Evolutionary conservation across 148 eudicot species (phyloP), one percentile per base, ranked within the genome.

Genomic region (Camellia granthamiana): DNA sequence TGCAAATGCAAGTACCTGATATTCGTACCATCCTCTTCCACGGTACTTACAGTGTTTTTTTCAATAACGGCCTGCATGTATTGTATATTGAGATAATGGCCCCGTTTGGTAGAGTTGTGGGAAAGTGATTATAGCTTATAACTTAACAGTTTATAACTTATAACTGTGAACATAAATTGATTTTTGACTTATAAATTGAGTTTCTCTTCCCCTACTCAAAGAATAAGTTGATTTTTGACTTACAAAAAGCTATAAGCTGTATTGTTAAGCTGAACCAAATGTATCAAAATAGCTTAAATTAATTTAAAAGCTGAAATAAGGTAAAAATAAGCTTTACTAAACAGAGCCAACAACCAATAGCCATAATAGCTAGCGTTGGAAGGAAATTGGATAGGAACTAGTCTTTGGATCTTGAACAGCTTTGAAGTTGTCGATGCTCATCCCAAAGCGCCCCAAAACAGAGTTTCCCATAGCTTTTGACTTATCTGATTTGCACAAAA

Each of bases 361-460:
- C 16, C 12, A 54, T 49, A 42, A 69, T 41, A 65, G 30, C 77
- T 87, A 92, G 7, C 78, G 88, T 78, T 93, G 97, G 80, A 92
- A 93, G 49, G 91, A 87, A 78, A 96, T 78, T 3, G 99, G 92
- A 78, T 94, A 93, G 19, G 98, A 94, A 74, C 99, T 98, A 42
- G 99, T 93, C 30, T 94, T 90, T 43, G 98, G 99, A 89, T 96
- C 99, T 84, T 94, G 81, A 42, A 96, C 95, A 5, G 97, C 89
- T 90, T 96, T 94, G 80, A 96, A 96, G 84, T 96, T 96, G 91
- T 96, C 98, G 0, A 89, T 80, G 65, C 99, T 96, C 99, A 93
- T 94, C 66, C 99, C 99, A 23, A 0, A 0, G 0, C 0, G 23
- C 0, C 0, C 0, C 0, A 0, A 23, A 23, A 23, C 58, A 16